These are phyloP conservation scores for Aegilops longissima DNA, from an alignment of 176 grass and related monocot species.

Conservation along the genomic window DNA sequence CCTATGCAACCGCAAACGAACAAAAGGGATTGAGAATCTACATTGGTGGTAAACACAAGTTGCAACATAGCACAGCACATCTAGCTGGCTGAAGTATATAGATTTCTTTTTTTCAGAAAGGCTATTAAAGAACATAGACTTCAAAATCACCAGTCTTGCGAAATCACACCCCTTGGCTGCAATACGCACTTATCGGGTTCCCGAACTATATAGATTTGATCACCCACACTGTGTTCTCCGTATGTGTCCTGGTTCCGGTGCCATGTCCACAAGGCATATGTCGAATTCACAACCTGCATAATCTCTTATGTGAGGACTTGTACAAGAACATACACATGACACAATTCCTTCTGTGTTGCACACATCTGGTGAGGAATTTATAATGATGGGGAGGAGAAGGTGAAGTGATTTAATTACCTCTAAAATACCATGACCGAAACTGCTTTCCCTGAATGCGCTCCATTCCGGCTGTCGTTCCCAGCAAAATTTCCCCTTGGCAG, in stretches of 20 bases:
- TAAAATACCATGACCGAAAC: conserved; percentile 89
- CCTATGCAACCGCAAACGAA: no score
- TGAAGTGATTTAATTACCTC: conserved; percentile 45
- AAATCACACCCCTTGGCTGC: conserved; percentile 6
- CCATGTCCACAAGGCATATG: conserved; percentile 96
- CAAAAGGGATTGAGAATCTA: no score
- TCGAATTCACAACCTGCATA: conserved; percentile 78
- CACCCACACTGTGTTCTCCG: conserved; percentile 52
- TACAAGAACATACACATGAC: neutral
- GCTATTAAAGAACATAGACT: neutral
- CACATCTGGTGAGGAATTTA: neutral
- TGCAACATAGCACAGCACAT: no score
- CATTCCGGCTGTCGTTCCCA: conserved; percentile 82
- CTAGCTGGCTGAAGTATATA: no score
- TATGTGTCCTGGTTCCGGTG: conserved; percentile 88
- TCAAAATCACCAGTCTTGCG: conserved; percentile 32
- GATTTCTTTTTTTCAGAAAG: neutral
- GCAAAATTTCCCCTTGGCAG: conserved; percentile 86
- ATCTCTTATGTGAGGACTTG: neutral
- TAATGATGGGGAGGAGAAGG: neutral
- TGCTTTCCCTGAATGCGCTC: conserved; percentile 92
- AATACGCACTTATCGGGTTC: conserved; percentile 65
- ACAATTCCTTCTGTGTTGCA: neutral
- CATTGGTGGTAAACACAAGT: no score
- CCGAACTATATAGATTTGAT: conserved; percentile 90